Conservation (phyloP, 129 eudicot species). For the Tanacetum coccineum region DNA sequence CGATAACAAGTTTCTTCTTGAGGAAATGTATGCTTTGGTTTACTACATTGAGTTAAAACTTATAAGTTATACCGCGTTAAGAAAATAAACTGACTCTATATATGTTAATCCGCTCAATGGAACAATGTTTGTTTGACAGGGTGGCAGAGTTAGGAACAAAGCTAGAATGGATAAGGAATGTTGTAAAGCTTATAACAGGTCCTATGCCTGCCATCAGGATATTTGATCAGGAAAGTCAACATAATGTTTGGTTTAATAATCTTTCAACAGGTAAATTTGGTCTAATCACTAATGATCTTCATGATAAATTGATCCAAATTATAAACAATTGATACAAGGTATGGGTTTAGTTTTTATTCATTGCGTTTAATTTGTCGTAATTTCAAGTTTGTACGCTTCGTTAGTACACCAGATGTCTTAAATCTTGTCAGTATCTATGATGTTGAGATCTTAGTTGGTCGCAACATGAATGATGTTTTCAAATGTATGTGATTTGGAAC, state of each 20-base stretch:
- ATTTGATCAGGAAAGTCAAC: slow-evolving; percentile 41
- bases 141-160: slow-evolving; percentile 65
- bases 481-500: too few species aligned
- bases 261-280: slow-evolving; percentile 54
- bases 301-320: too few species aligned
- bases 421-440: too few species aligned
- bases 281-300: slow-evolving; percentile 41
- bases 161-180: slow-evolving; percentile 67
- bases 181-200: slow-evolving; percentile 45
- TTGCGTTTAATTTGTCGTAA: too few species aligned
- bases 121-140: slow-evolving; percentile 37
- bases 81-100: background rate
- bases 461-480: too few species aligned
- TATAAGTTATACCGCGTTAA: background rate
- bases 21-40: slow-evolving; percentile 52
- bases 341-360: too few species aligned
- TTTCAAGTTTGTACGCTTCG: too few species aligned
- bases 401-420: too few species aligned
- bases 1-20: slow-evolving; percentile 57
- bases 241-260: slow-evolving; percentile 75
- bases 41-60: background rate
- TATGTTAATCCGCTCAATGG: background rate
- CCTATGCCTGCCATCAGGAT: slow-evolving; percentile 60
- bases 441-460: too few species aligned
- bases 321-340: too few species aligned